Evolutionary conservation across 83 land plant species (phyloP), one percentile per base, ranked within the genome.

Genomic region (Thuja plicata): DNA sequence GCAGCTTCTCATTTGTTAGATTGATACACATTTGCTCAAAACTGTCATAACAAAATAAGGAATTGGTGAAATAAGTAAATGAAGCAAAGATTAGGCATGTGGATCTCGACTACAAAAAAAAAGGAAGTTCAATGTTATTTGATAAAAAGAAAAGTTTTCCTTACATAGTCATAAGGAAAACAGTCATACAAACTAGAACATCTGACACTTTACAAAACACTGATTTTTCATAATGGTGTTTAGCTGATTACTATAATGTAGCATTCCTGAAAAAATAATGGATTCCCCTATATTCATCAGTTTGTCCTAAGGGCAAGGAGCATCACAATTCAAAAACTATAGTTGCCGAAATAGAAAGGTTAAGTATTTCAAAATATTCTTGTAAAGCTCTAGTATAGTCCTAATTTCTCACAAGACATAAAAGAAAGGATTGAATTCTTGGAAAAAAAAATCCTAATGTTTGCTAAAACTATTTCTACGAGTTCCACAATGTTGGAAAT

Each of bases 21-120:
- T 97, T 97, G 90, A 97, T 98, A 71, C 99, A 98, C 48, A 97
- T 92, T 86, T 97, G 99, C 93, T 98, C 99, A 92, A 98, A 98
- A 89, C 99, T 98, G 92, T 70, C 86, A 86, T 57, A 37, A 87
- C 24, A 34, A 86, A 37, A 66, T 32, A 86, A 40, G 6, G 11
- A 60, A 10, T 37, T 73, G 15, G 40, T 38, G 11, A 46, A 83
- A 21, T 34, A 45, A 27, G 24, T 38, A 12, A 43, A 84, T 30
- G 38, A 35, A 45, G 9, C 30, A 45, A 45, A 37, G 2, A 83
- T 83, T 30, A 48, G 34, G 85, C n/a, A 83, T 83, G 85, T 30
- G 32, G 54, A 46, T 50, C 37, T 83, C 85, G 48, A 46, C 15
- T n/a, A 48, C 35, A 76, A 43, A 37, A 12, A 24, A 6, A 45